Base-by-base conservation (phyloP, 768 basidiomycete genomes). In the Dentipellis sp. region DNA sequence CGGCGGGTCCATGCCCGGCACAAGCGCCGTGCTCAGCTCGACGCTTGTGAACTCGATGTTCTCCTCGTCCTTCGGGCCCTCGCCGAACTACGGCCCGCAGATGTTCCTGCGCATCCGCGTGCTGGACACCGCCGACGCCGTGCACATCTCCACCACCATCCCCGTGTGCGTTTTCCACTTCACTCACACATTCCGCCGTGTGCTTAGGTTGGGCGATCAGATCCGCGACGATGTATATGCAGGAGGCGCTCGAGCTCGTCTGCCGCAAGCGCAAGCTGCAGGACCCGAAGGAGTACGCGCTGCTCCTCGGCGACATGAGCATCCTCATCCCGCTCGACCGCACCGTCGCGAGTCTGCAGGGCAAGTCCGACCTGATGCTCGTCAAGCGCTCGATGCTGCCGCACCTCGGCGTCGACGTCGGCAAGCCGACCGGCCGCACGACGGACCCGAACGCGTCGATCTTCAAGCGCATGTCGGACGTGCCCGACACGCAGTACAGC, bases 381-480 rank as follows among this genome's bases (percentile, higher is more conserved):
- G 84, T 94, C 55, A 88, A 87, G 69, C 76, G 82, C 63, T 84
- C 79, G 56, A 87, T 85, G 79, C 74, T 95, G 2, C 82, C 82
- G 10, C 77, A 80, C 49, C 77, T 91, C 65, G 86, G 84, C 14
- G 78, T 84, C 36, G 81, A 87, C 56, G 79, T 84, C 23, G 78
- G 82, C 58, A 83, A 81, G 57, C 80, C 82, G 42, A 73, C 80
- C 21, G 81, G 77, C 34, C 76, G 80, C 65, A 89, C 89, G 5
- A 93, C 91, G 0, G 93, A 98, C 74, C 95, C 95, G 1, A 94
- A 94, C 67, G 91, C 93, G 91, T 95, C 93, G 1, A 97, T 98
- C 52, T 93, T 97, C 77, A 93, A 93, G 68, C 79, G 88, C 50
- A 81, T 86, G 65, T 84, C 89, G 16, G 93, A 94, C 65, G 80